A percentile compares a stretch with the other conserved stretches of the same genome.
Conservation (phyloP, 1,284 basidiomycete genomes). For the Sporisorium sorghi region DNA sequence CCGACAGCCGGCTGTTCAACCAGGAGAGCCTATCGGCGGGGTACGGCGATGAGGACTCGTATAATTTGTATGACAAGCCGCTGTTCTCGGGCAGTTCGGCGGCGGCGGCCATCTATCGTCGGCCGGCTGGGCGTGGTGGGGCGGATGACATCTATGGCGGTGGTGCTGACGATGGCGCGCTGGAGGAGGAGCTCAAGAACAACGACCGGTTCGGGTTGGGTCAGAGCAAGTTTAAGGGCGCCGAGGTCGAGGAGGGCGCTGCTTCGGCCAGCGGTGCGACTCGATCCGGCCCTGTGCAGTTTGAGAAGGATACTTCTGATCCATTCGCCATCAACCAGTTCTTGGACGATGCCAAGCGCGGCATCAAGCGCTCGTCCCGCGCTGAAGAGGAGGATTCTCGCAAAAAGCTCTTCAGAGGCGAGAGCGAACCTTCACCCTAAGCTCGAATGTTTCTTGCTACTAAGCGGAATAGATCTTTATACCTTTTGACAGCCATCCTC, state of each 20-base stretch:
- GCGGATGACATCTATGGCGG: conserved; percentile 75
- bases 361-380: conserved; percentile 75
- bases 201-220: conserved; percentile 95
- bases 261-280: conserved; percentile 65
- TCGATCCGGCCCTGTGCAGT: conserved; percentile 86
- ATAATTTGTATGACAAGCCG: conserved; percentile 93
- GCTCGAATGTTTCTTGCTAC: background rate
- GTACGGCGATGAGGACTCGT: conserved; percentile 92
- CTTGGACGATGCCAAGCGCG: conserved; percentile 94
- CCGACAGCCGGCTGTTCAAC: conserved; percentile 97
- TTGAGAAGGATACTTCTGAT: conserved; percentile 95
- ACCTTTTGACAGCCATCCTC: background rate
- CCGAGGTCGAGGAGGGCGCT: conserved; percentile 77
- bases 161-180: conserved; percentile 87
- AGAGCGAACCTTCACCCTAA: background rate
- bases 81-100: conserved; percentile 95
- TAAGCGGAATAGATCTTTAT: background rate
- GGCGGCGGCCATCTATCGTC: conserved; percentile 96
- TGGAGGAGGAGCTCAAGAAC: conserved; percentile 86
- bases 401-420: conserved; percentile 24
- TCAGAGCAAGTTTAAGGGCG: conserved; percentile 83
- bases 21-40: conserved; percentile 81
- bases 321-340: conserved; percentile 99
- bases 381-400: conserved; percentile 18
- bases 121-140: conserved; percentile 76